Evolutionary conservation across 176 grass and related monocot genomes (phyloP).

Genomic region (Aegilops speltoides): DNA sequence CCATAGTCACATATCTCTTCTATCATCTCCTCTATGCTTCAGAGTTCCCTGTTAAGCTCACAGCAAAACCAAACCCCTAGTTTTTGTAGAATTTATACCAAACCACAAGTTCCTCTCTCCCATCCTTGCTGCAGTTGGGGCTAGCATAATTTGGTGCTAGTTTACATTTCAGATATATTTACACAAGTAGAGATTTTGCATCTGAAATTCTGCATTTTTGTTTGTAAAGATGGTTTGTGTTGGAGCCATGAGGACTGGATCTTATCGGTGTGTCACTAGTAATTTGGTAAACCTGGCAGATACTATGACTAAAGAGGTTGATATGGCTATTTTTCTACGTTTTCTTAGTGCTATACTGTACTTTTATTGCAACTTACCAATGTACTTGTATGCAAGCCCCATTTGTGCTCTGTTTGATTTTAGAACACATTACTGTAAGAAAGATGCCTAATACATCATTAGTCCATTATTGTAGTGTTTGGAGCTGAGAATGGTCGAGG

Average conservation of each 20-base stretch:
- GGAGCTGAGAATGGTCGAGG: constrained; percentile 39
- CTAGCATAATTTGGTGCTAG: neutral
- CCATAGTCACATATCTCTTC: neutral
- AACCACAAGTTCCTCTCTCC: neutral
- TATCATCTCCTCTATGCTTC: neutral
- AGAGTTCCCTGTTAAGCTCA: neutral
- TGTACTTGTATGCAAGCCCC: neutral
- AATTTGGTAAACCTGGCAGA: neutral
- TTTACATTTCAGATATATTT: constrained; percentile 10
- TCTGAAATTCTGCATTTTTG: neutral
- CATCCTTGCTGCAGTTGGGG: neutral
- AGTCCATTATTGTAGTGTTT: constrained; percentile 38
- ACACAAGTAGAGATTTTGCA: neutral
- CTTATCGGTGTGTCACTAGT: neutral
- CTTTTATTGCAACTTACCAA: neutral
- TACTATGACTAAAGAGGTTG: neutral
- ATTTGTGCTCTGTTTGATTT: constrained; percentile 20
- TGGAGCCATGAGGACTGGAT: neutral
- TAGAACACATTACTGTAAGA: neutral
- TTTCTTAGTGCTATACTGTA: neutral
- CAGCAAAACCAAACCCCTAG: neutral
- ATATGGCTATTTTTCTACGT: neutral
- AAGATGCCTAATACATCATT: neutral
- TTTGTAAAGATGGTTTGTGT: neutral
- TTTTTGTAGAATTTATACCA: too few species aligned